Base-by-base conservation (phyloP, 2,329 filamentous ascomycete species). In the Xylariaceae sp. region DNA sequence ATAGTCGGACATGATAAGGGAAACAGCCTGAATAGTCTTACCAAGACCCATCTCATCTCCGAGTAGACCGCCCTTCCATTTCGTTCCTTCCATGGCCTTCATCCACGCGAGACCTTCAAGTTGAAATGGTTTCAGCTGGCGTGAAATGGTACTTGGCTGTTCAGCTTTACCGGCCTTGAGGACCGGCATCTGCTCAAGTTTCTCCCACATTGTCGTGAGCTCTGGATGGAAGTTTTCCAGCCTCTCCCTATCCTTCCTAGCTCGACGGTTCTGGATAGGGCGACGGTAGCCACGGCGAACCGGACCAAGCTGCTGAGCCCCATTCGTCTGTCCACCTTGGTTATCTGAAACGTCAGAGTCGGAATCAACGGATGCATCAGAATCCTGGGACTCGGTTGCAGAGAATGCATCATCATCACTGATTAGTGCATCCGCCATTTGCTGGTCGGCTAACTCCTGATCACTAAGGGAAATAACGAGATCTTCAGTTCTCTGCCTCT, bases 21-120 rank as follows among this genome's bases (percentile, higher is more conserved):
- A 97, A 18, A 99, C 95, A 2, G 95, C 93, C 74, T 99, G 95
- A 48, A 99, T 98, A 0, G 95, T 99, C 78, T 99, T 99, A 48
- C 95, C 95, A 76, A 99, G 90, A 6, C 95, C 95, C 95, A 99
- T 99, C 75, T 99, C 95, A 66, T 99, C 95, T 56, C 95, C 95
- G 1, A 99, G 82, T 2, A 99, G 80, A 14, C 95, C 95, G 18
- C 95, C 95, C 68, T 87, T 90, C 83, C 93, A 98, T 40, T 89
- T 77, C 0, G 86, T 89, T 74, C 90, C 79, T 71, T 99, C 95
- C 81, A 98, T 96, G 52, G 83, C 87, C 58, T 83, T 86, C 91
- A 99, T 96, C 95, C 95, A 99, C 48, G 91, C 88, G 40, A 99
- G 79, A 3, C 95, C 95, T 74, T 97, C 89, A 4, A 96, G 86